A percentile compares a stretch with the other conserved stretches of the same genome.
These are phyloP conservation scores for Apiotrichum akiyoshidainum DNA, from an alignment of 1,284 basidiomycete species.

Conservation along the genomic window DNA sequence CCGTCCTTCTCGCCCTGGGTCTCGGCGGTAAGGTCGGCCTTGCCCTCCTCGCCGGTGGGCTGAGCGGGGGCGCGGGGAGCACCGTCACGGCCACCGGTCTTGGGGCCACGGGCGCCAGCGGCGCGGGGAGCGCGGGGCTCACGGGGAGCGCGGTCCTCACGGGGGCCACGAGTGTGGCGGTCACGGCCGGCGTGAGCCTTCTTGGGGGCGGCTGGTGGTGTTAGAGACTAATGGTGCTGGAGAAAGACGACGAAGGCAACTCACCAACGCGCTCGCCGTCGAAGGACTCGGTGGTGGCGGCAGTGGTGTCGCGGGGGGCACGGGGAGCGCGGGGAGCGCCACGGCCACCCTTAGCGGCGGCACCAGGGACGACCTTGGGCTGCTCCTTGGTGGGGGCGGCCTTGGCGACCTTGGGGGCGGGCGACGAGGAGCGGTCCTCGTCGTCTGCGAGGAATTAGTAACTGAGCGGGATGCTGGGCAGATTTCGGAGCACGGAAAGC, in stretches of 20 bases:
- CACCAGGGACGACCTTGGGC: conserved; percentile 34
- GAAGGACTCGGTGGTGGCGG: conserved; percentile 38
- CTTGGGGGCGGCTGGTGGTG: conserved; percentile 28
- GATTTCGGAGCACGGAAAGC: too few relatives aligned
- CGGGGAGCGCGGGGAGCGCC: conserved; percentile 38
- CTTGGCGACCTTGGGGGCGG: conserved; percentile 35
- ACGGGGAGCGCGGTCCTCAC: conserved; percentile 33
- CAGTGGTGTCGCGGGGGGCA: conserved; percentile 38
- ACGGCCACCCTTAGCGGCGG: conserved; percentile 29
- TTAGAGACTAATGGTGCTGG: not conserved
- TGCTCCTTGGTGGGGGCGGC: conserved; percentile 29
- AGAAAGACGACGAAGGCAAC: conserved; percentile 12
- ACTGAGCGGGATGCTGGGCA: too few relatives aligned
- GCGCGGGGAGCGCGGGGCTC: conserved; percentile 33
- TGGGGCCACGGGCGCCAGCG: conserved; percentile 38
- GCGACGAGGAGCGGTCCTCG: conserved; percentile 30
- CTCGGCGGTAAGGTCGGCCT: conserved; percentile 59
- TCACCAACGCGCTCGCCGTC: conserved; percentile 51
- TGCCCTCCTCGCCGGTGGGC: conserved; percentile 78
- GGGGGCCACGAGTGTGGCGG: conserved; percentile 48
- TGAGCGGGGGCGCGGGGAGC: conserved; percentile 55
- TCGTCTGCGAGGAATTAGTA: conserved; percentile 29
- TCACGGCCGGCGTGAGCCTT: conserved; percentile 39
- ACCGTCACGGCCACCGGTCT: conserved; percentile 34
- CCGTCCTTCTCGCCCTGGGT: conserved; percentile 51